These are phyloP conservation scores for Psidium friedrichsthalianum DNA, from an alignment of 345 rosid species.

Conservation along the genomic window DNA sequence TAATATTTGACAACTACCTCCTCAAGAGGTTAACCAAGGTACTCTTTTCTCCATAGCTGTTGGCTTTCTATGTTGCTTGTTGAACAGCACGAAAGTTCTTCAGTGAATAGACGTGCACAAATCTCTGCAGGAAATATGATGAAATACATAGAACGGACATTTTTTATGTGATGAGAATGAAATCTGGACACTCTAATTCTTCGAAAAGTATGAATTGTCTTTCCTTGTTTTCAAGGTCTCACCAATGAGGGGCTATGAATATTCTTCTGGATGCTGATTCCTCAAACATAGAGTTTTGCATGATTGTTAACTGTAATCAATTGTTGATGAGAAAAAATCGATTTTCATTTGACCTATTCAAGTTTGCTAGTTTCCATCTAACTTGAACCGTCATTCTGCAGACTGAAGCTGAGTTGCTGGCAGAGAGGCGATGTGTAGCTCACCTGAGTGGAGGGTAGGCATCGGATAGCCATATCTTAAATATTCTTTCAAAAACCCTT, in stretches of 20 bases:
- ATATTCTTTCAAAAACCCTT: neutral
- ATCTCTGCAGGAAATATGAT: neutral
- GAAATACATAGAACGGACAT: neutral
- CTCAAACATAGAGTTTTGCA: neutral
- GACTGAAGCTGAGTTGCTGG: constrained; percentile 84
- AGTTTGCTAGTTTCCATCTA: neutral
- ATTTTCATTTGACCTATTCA: neutral
- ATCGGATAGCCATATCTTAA: neutral
- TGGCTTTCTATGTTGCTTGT: neutral
- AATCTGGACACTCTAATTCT: neutral
- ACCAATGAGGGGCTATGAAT: neutral
- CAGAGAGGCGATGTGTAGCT: constrained; percentile 95
- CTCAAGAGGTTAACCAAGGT: constrained; percentile 76
- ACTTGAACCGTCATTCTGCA: constrained; percentile 12
- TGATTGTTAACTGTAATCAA: neutral
- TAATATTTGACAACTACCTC: constrained; percentile 75
- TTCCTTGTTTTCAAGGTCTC: neutral
- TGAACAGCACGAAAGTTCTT: neutral
- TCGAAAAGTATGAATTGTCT: neutral
- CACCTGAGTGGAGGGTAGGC: constrained; percentile 89
- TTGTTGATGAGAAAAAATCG: neutral
- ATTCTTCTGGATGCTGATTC: neutral
- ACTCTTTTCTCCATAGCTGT: neutral
- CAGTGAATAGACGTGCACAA: neutral
- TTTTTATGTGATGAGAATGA: neutral